Percentiles rank a stretch among this genome's conserved stretches.
Conservation (phyloP, 2,329 filamentous ascomycete genomes). For the Pseudocercospora fijiensis region DNA sequence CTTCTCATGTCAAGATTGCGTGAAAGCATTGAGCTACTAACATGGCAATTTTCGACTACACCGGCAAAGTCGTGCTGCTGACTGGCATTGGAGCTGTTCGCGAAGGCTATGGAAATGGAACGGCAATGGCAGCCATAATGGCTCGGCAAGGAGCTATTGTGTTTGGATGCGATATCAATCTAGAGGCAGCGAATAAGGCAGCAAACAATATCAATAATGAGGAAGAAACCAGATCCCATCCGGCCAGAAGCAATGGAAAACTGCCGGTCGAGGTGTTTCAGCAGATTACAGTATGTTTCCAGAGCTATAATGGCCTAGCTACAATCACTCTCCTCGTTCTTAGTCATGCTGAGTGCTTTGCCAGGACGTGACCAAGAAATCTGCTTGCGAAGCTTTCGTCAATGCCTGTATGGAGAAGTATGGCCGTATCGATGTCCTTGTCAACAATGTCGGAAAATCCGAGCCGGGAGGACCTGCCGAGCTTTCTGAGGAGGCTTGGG, state of each 20-base stretch:
- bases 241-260: slow-evolving; percentile 16
- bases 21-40: neutral
- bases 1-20: neutral
- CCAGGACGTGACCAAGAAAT: slow-evolving; percentile 53
- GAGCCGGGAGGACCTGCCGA: slow-evolving; percentile 53
- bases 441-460: slow-evolving; percentile 60
- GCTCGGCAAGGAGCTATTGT: slow-evolving; percentile 51
- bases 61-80: slow-evolving; percentile 48
- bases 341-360: neutral
- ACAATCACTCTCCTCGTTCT: neutral
- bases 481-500: slow-evolving; percentile 53
- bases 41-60: slow-evolving; percentile 40
- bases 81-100: slow-evolving; percentile 48
- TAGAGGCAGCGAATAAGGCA: slow-evolving; percentile 30
- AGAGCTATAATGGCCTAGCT: neutral
- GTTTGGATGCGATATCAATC: slow-evolving; percentile 53
- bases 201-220: slow-evolving; percentile 29
- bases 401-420: slow-evolving; percentile 54
- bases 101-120: slow-evolving; percentile 53
- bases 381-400: slow-evolving; percentile 55
- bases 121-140: slow-evolving; percentile 41
- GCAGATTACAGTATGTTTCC: slow-evolving; percentile 25
- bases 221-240: slow-evolving; percentile 24
- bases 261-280: slow-evolving; percentile 27
- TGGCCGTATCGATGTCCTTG: slow-evolving; percentile 58